Evolutionary conservation across 495 filamentous ascomycete genomes (phyloP).

Genomic region (Annulohypoxylon stygium): DNA sequence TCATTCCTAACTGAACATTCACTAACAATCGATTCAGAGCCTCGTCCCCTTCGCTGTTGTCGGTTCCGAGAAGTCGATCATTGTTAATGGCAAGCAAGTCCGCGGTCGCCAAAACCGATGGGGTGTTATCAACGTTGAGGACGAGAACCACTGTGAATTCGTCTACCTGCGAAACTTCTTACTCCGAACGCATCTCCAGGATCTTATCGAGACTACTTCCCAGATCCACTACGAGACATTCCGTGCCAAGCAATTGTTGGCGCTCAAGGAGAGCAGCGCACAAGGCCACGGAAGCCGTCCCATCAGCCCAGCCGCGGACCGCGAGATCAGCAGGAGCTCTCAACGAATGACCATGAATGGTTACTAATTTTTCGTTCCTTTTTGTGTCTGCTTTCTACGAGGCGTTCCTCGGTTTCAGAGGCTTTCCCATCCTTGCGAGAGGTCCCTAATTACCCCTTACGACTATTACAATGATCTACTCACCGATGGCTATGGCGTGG

Average conservation of each 20-base stretch:
- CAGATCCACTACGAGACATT: constrained; percentile 99
- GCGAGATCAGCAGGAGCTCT: constrained; percentile 95
- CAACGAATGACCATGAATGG: constrained; percentile 99
- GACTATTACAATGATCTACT: constrained; percentile 39
- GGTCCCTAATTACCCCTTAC: constrained; percentile 39
- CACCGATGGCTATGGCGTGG: constrained; percentile 29
- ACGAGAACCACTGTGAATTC: constrained; percentile 99
- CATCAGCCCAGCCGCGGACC: constrained; percentile 92
- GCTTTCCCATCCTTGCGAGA: constrained; percentile 38
- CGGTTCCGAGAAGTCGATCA: constrained; percentile 96
- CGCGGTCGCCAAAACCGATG: constrained; percentile 98
- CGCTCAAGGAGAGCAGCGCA: constrained; percentile 96
- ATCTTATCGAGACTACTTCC: constrained; percentile 99
- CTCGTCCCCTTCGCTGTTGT: constrained; percentile 99
- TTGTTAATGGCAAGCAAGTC: constrained; percentile 97
- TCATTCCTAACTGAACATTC: background rate
- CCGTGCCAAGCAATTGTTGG: constrained; percentile 98
- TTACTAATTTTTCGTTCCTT: constrained; percentile 69
- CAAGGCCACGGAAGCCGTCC: constrained; percentile 89
- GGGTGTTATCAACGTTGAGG: constrained; percentile 99
- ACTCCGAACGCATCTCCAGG: constrained; percentile 94
- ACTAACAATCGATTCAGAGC: constrained; percentile 67
- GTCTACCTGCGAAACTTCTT: constrained; percentile 98
- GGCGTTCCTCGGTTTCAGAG: constrained; percentile 44
- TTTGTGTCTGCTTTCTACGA: constrained; percentile 47